phyloP scores from a whole-genome alignment of 768 basidiomycete genomes.

The Tulasnella sp. region DNA sequence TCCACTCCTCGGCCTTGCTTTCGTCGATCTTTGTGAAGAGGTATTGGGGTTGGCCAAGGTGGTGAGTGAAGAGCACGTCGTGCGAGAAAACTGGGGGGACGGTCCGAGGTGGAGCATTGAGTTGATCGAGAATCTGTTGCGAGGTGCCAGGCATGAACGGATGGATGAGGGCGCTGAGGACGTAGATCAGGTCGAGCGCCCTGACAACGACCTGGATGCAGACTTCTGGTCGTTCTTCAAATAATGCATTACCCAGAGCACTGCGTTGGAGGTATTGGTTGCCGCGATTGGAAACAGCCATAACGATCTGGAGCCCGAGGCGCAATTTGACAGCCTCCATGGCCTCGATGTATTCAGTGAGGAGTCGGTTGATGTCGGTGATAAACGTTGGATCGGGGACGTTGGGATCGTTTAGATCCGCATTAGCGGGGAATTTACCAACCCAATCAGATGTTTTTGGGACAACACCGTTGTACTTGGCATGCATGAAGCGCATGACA shows the following conservation, averaged over 20 bases:
- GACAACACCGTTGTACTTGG: constrained; percentile 66
- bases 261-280: constrained; percentile 93
- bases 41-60: constrained; percentile 73
- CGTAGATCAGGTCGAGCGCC: constrained; percentile 86
- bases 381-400: constrained; percentile 54
- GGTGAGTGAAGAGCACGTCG: constrained; percentile 81
- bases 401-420: constrained; percentile 33
- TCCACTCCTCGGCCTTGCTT: constrained; percentile 73
- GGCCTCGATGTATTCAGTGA: constrained; percentile 67
- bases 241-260: constrained; percentile 79
- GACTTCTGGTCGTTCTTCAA: constrained; percentile 65
- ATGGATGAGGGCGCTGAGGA: constrained; percentile 70
- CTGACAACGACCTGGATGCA: constrained; percentile 85
- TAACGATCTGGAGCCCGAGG: constrained; percentile 72
- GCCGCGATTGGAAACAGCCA: constrained; percentile 78
- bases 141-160: constrained; percentile 96
- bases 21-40: constrained; percentile 93
- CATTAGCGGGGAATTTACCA: constrained; percentile 56
- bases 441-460: constrained; percentile 64
- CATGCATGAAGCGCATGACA: constrained; percentile 78
- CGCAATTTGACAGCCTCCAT: constrained; percentile 92
- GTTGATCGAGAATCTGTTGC: constrained; percentile 64
- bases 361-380: constrained; percentile 58
- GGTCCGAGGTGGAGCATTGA: constrained; percentile 76
- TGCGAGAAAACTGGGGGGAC: constrained; percentile 60